Percentiles rank a stretch among this genome's conserved stretches.
phyloP scores from a whole-genome alignment of 179 eudicot species.

The Patellifolia procumbens region DNA sequence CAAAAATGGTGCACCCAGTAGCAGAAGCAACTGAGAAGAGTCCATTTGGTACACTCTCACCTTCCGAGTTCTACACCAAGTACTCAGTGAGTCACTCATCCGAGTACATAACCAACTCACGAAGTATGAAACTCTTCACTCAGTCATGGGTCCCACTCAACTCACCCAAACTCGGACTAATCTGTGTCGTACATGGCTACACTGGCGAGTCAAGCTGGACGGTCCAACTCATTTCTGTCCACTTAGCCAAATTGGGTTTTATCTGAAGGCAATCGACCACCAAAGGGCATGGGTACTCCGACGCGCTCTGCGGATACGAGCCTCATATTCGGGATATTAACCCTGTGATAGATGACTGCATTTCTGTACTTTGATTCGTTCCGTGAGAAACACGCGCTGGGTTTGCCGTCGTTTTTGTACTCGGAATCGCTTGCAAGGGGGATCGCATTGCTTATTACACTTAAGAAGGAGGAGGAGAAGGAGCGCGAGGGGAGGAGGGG shows the following conservation, averaged over 20 bases:
- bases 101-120: conserved; percentile 60
- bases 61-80: conserved; percentile 70
- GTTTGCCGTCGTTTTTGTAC: conserved; percentile 66
- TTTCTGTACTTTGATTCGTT: conserved; percentile 61
- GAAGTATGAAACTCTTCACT: conserved; percentile 72
- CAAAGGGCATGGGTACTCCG: conserved; percentile 93
- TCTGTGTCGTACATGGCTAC: conserved; percentile 78
- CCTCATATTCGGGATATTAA: conserved; percentile 78
- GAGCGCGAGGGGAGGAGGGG: conserved; percentile 35
- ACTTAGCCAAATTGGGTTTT: conserved; percentile 64
- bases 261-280: conserved; percentile 81
- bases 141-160: conserved; percentile 74
- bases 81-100: conserved; percentile 73
- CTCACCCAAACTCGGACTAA: conserved; percentile 27
- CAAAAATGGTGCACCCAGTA: conserved; percentile 70
- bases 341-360: conserved; percentile 80
- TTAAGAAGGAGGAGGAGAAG: too few relatives aligned
- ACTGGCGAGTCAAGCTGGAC: conserved; percentile 86
- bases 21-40: conserved; percentile 67
- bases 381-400: conserved; percentile 43
- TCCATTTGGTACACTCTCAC: conserved; percentile 64
- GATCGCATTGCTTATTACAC: conserved; percentile 63
- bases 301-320: conserved; percentile 64
- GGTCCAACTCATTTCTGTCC: conserved; percentile 63
- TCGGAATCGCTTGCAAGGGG: conserved; percentile 92